Conservation (phyloP, 192 early-diverging fungal species). For the Mortierella claussenii region DNA sequence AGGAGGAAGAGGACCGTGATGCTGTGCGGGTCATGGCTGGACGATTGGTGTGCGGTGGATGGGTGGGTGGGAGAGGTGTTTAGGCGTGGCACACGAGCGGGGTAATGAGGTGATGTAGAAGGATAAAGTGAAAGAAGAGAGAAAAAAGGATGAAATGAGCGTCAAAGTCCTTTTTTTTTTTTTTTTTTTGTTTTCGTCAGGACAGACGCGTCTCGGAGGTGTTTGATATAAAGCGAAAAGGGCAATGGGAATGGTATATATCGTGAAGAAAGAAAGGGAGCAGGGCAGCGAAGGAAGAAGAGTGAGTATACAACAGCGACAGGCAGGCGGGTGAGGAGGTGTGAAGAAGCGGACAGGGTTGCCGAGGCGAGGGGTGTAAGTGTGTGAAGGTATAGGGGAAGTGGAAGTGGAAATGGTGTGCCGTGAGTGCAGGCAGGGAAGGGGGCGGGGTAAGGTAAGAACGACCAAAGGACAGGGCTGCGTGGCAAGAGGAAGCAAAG, state of each 20-base stretch:
- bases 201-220: not conserved
- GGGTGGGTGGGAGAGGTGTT: not conserved
- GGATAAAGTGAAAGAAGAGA: not conserved
- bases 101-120: not conserved
- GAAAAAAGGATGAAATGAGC: not conserved
- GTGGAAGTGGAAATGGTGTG: not conserved
- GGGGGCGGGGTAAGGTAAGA: not conserved
- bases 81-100: not conserved
- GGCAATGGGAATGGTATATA: not conserved
- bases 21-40: not conserved
- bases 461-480: constrained; percentile 1
- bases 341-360: not conserved
- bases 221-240: not conserved
- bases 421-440: not conserved
- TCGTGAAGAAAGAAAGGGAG: not conserved
- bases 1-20: too few relatives aligned
- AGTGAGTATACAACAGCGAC: not conserved
- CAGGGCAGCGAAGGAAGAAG: not conserved
- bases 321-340: not conserved
- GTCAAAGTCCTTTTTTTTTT: not conserved
- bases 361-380: constrained; percentile 3
- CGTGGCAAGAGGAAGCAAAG: not conserved
- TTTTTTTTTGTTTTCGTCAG: not conserved
- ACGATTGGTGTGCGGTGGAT: not conserved
- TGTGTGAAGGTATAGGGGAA: not conserved